Base-by-base conservation (phyloP, 179 eudicot genomes). In the Amaranthus tricolor region DNA sequence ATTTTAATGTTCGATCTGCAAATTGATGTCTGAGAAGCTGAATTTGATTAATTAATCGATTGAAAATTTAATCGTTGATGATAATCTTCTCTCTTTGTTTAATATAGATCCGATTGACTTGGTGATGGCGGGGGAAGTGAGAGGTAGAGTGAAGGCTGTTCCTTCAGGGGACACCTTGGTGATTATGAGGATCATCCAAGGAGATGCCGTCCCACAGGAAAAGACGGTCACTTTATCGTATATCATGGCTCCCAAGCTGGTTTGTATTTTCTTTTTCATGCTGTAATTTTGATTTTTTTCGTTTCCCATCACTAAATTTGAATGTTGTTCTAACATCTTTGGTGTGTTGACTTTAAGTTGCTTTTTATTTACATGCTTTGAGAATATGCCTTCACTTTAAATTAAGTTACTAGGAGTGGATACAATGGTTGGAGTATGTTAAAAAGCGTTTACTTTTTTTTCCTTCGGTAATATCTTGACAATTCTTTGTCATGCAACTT, bases 111-210 rank as follows among this genome's bases (percentile, higher is more conserved):
- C 59, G 49, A 58, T 72, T 68, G 59, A 60, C 48, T 45, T 51
- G 43, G 83, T 62, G 67, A 95, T 95, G 99, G 91, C 95, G 73
- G 80, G 93, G 63, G 72, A 86, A 76, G 81, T 95, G 80, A 88
- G 87, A 77, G 99, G 98, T 65, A 86, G 50, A 61, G 99, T 96
- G 6, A 96, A 96, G 86, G 97, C 96, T 64, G 98, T 96, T 78
- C 89, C 91, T 19, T 96, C 99, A 50, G 99, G 99, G 43, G 99
- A 96, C 72, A 74, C 87, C 71, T 82, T 96, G 89, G 87, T 93
- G 80, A 91, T 96, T 40, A 86, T 93, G 90, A 91, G 89, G 16
- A 82, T 75, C 72, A 76, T 77, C 62, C 89, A 89, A 79, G 90
- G 90, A 5, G 94, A 84, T 61, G 70, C 24, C 10, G 81, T 91